Evolutionary conservation across 2,329 filamentous ascomycete species (phyloP).

Genomic region (Trichoderma koningii): DNA sequence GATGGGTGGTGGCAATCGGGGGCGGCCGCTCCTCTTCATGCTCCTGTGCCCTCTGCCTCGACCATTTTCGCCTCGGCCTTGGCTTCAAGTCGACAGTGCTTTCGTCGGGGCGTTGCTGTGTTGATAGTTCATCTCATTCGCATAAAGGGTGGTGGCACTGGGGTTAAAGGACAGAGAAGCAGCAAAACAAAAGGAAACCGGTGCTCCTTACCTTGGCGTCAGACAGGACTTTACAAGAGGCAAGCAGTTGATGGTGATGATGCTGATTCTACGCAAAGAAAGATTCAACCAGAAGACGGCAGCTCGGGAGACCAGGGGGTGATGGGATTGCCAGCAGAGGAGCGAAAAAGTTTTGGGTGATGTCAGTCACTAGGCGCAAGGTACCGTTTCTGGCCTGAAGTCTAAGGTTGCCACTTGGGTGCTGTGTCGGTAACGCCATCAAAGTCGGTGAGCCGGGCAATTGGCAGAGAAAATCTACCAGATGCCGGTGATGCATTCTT

Average conservation of each 20-base stretch:
- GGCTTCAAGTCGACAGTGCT: not conserved
- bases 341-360: constrained; percentile 32
- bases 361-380: constrained; percentile 10
- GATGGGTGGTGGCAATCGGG: constrained; percentile 16
- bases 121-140: not conserved
- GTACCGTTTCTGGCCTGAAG: constrained; percentile 37
- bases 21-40: not conserved
- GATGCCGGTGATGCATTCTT: not conserved
- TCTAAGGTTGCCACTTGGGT: constrained; percentile 36
- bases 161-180: not conserved
- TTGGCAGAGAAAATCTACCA: not conserved
- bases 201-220: constrained; percentile 7
- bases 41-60: not conserved
- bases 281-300: constrained; percentile 1
- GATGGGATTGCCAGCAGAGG: constrained; percentile 19
- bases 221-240: constrained; percentile 8
- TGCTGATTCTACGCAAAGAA: constrained; percentile 15
- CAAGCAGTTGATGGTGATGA: not conserved
- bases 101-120: not conserved
- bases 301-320: constrained; percentile 1
- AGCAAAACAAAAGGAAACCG: not conserved
- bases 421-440: not conserved
- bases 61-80: not conserved
- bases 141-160: not conserved
- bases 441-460: not conserved